Percentiles rank a stretch among this genome's conserved stretches.
Evolutionary conservation across 2,329 filamentous ascomycete species (phyloP).

Genomic region (Pseudogymnoascus sp.): DNA sequence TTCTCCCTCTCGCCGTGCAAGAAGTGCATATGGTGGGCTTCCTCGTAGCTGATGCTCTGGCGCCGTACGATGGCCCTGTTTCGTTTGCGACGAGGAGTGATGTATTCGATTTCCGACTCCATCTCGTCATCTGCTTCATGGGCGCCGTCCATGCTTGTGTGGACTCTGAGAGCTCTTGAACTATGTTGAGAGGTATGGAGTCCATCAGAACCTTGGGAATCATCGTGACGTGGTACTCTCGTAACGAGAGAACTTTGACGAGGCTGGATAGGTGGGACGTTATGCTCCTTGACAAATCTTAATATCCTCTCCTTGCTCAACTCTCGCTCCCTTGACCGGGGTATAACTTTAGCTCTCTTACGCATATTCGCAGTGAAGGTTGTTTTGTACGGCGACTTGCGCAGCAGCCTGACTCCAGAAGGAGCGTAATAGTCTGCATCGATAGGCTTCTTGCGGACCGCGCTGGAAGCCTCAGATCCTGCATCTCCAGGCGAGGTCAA

Average conservation of each 20-base stretch:
- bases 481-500: neutral
- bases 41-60: neutral
- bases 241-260: constrained; percentile 1
- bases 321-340: neutral
- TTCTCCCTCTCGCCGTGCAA: neutral
- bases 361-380: neutral
- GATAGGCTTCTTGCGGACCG: neutral
- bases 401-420: neutral
- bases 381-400: neutral
- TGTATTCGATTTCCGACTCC: neutral
- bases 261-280: constrained; percentile 15
- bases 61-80: neutral
- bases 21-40: neutral
- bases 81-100: neutral
- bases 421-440: neutral
- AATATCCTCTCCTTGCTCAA: neutral
- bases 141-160: neutral
- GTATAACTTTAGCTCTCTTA: neutral
- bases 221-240: neutral
- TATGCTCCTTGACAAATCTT: constrained; percentile 11
- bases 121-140: neutral
- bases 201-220: neutral
- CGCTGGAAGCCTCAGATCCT: neutral
- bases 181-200: neutral
- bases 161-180: neutral